Base-by-base conservation (phyloP, 108 stramenopile genomes). In the Aurantiochytrium sp. region DNA sequence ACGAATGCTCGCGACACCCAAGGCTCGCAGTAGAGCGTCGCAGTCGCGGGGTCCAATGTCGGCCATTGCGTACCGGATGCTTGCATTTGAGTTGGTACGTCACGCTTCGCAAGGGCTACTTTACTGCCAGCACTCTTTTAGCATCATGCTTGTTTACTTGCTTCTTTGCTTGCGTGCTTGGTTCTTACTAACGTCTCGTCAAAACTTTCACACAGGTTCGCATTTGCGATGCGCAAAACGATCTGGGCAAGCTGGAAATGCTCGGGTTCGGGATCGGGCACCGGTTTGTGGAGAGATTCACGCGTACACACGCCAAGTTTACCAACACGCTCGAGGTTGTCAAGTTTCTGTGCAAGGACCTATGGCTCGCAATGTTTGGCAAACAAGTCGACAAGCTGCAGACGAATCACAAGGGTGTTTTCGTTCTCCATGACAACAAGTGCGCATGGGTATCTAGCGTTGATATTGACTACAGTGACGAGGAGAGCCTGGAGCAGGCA, bases 351-450 rank as follows among this genome's bases (percentile, higher is more conserved):
- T 98, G 97, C 93, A 98, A 98, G 88, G 97, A 97, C 90, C 93
- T 98, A 83, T 98, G 97, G 97, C 95, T 91, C 53, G 96, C 96
- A 76, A 93, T 98, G 45, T 98, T 97, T 83, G 92, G 96, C 5
- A 98, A 98, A 89, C 96, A 97, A 92, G 95, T 98, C 76, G 97
- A 98, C 72, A 98, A 98, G 89, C 90, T 98, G 58, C 97, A 98
- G 92, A 98, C 97, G 53, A 98, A 98, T 92, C 97, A 98, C 90
- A 89, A 96, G 58, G 97, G 97, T 25, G 96, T 97, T 3, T 98
- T 98, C 91, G 97, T 98, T 3, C 88, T 98, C 45, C 96, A 97
- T 87, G 97, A 98, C 58, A 72, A 83, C n/a, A 23, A 21, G 5
- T 90, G 87, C 49, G 19, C 42, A 14, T 91, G 91, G 91, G 72